phyloP scores from a whole-genome alignment of 2,329 filamentous ascomycete species.

The Verticillium nubilum region DNA sequence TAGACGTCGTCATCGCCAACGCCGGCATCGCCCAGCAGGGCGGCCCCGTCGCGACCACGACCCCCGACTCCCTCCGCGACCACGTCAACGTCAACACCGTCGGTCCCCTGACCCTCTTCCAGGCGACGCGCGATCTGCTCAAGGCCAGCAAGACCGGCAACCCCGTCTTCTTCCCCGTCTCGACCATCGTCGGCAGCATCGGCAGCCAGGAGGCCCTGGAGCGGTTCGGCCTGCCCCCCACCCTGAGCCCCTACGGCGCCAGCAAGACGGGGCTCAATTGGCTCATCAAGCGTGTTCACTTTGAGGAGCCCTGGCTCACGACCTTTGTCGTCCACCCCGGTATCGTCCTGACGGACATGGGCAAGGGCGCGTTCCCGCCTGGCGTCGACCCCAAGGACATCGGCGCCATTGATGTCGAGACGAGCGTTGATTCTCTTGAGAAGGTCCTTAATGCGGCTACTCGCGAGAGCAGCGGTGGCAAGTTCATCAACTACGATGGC shows the following conservation, averaged over 20 bases:
- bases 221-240: conserved; percentile 12
- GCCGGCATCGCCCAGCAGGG: conserved; percentile 35
- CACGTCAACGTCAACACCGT: conserved; percentile 34
- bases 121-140: conserved; percentile 21
- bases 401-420: conserved; percentile 13
- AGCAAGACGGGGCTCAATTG: conserved; percentile 32
- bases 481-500: conserved; percentile 9
- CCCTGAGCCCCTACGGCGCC: conserved; percentile 32
- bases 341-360: conserved; percentile 11
- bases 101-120: conserved; percentile 8
- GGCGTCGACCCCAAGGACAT: conserved; percentile 1
- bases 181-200: conserved; percentile 17
- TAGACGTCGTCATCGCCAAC: conserved; percentile 49
- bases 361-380: neutral
- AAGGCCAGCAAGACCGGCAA: conserved; percentile 8
- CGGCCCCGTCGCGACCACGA: conserved; percentile 22
- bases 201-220: conserved; percentile 8
- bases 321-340: conserved; percentile 25
- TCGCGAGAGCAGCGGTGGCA: conserved; percentile 4
- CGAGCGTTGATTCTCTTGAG: conserved; percentile 7
- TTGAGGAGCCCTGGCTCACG: conserved; percentile 26
- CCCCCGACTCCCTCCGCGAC: conserved; percentile 26
- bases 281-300: conserved; percentile 22
- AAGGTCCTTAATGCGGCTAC: conserved; percentile 2
- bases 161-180: conserved; percentile 21